Base-by-base conservation (phyloP, 2,329 filamentous ascomycete species). In the Stagonosporopsis rhizophila region DNA sequence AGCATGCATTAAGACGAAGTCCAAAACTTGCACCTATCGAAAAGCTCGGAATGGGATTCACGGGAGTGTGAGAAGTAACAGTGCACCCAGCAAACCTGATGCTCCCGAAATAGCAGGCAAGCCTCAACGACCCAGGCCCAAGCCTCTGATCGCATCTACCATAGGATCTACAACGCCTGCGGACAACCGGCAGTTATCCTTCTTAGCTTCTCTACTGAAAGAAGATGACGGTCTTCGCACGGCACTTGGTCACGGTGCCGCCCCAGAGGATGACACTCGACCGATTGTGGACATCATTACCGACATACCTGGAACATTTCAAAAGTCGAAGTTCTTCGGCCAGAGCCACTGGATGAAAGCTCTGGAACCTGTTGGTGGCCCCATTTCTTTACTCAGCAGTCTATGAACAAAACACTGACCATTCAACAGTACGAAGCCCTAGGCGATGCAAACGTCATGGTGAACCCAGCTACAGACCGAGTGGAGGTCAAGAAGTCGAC, bases 261-360 rank as follows among this genome's bases (percentile, higher is more conserved):
- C 14, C 23, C 23, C 38, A 25, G 53, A 22, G 15, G 32, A 37
- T n/a, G 32, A 30, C 30, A 23, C 44, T 7, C 42, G 38, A 4
- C 37, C 56, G 4, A 53, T 52, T 12, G 44, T 22, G n/a, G 48
- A 44, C 6, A 54, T 50, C 14, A 22, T 53, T 11, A 42, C 41
- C n/a, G 53, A 56, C 7, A 22, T 48, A 9, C 22, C 58, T 15
- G 61, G 60, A 2, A 54, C 56, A 3, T 72, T 71, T 27, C 52
- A 84, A 48, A 88, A 87, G 64, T 81, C 80, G 0, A 80, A 83
- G 0, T 70, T 85, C 3, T 84, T 85, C 60, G 84, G 84, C 2
- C 80, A 80, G 61, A 85, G 81, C 28, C 82, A 86, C 62, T 86
- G 83, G 68, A 49, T 64, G 44, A 72, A 71, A 17, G 57, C 59